Base-by-base conservation (phyloP, 164 flowering plant species). In the Berberis thunbergii region DNA sequence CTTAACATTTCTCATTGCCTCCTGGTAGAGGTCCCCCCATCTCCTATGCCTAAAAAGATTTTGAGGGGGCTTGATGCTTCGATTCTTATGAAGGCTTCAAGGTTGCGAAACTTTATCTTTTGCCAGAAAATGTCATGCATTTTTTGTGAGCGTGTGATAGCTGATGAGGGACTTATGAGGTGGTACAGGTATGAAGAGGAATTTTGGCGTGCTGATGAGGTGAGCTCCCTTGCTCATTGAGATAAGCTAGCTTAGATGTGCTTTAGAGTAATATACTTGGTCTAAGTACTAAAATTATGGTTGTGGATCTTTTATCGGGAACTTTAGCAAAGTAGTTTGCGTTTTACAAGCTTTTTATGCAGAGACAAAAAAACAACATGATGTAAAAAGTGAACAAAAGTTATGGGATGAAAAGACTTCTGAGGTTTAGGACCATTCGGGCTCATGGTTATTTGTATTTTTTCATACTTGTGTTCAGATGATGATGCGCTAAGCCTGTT, bases 181-280 rank as follows among this genome's bases (percentile, higher is more conserved):
- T 57, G 60, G 60, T 57, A 57, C 60, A 57, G 41, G 60, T 57
- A 41, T 42, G 60, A 57, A 12, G 44, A 57, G 43, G 4, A 6
- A 9, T 39, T 57, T 1, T 57, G 60, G 60, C 45, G 43, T 1
- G 41, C 40, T 3, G 60, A 57, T 57, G 60, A 57, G 45, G 43
- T 57, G n/a, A 57, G 60, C 1, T 57, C 60, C 60, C 8, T 57
- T 9, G 45, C 60, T 7, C 41, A 41, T 39, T 57, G 60, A 57
- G 3, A 41, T 57, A 2, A 57, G 2, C 60, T 40, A 40, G 45
- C 7, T 42, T 4, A 7, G 44, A 9, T 40, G 45, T 3, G 40
- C n/a, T 11, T 9, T 26, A 52, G 54, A 52, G n/a, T 52, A 52
- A 52, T 7, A 10, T 52, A 9, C 1, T 11, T 6, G 3, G n/a